A percentile compares a stretch with the other conserved stretches of the same genome.
These are phyloP conservation scores for Cladosporium sp. DNA, from an alignment of 2,329 filamentous ascomycete species.

Conservation along the genomic window DNA sequence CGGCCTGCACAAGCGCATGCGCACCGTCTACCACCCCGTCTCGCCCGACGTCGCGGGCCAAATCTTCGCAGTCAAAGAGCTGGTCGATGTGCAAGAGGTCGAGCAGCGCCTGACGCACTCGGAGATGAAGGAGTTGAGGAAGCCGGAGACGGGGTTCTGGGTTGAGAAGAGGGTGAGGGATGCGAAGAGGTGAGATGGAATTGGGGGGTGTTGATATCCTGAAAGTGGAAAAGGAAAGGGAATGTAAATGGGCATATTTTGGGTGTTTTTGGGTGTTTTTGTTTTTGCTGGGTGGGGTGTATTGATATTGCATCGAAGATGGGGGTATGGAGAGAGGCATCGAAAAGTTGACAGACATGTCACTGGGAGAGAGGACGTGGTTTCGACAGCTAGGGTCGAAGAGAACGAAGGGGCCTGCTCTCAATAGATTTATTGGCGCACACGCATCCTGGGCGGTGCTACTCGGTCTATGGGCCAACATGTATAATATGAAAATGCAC, in stretches of 20 bases:
- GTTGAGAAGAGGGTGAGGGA: constrained; percentile 59
- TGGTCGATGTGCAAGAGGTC: constrained; percentile 81
- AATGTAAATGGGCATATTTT: not conserved
- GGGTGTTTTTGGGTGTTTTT: not conserved
- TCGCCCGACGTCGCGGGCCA: constrained; percentile 79
- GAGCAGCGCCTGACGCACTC: constrained; percentile 61
- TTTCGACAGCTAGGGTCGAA: not conserved
- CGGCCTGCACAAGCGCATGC: constrained; percentile 79
- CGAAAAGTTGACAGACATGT: not conserved
- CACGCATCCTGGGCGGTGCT: not conserved
- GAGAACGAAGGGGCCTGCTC: not conserved
- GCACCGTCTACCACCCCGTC: constrained; percentile 87
- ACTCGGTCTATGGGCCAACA: not conserved
- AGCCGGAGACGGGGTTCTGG: constrained; percentile 78
- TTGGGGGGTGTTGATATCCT: not conserved
- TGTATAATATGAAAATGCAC: not conserved
- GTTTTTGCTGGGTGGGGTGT: not conserved
- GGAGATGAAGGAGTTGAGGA: constrained; percentile 70
- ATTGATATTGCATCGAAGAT: not conserved
- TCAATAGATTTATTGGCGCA: not conserved
- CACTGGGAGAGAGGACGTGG: not conserved
- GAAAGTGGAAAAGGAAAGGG: not conserved
- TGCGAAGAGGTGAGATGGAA: constrained; percentile 1
- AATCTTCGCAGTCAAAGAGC: constrained; percentile 91
- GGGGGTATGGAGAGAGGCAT: not conserved